phyloP scores from a whole-genome alignment of 176 grass and related monocot species.

The Pharus latifolius region DNA sequence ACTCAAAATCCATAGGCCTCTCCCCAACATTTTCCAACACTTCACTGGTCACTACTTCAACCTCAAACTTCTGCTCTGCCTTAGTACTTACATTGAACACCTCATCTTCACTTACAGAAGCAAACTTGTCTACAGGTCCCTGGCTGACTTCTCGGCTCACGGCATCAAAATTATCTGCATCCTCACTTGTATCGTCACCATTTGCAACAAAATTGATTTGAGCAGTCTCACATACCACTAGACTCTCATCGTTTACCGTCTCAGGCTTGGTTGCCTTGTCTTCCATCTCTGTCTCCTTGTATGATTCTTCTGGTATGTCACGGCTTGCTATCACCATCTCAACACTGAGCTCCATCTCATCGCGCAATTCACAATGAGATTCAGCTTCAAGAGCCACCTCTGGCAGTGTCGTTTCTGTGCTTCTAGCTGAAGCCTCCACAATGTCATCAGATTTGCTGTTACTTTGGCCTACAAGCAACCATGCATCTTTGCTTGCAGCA shows the following conservation, averaged over 20 bases:
- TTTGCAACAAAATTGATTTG: neutral
- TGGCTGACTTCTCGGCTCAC: constrained; percentile 3
- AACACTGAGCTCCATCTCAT: neutral
- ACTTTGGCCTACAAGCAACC: too few relatives aligned
- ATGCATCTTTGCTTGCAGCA: too few relatives aligned
- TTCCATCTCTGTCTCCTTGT: too few relatives aligned
- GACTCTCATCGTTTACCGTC: neutral
- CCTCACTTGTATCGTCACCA: neutral
- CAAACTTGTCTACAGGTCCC: neutral
- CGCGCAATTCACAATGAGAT: neutral
- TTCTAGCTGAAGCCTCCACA: too few relatives aligned
- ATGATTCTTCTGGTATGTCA: neutral
- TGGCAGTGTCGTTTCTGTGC: too few relatives aligned
- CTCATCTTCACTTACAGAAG: neutral
- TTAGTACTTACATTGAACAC: neutral
- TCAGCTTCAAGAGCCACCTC: neutral
- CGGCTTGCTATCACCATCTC: neutral
- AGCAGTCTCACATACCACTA: constrained; percentile 24
- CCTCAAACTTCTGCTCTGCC: neutral
- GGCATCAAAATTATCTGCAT: constrained; percentile 1
- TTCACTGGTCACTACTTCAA: neutral
- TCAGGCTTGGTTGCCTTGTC: neutral
- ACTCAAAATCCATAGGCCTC: constrained; percentile 2
- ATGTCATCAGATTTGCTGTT: too few relatives aligned
- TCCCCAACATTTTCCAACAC: constrained; percentile 2